These are phyloP conservation scores for Bromus sterilis DNA, from an alignment of 176 grass and related monocot species.

Conservation along the genomic window DNA sequence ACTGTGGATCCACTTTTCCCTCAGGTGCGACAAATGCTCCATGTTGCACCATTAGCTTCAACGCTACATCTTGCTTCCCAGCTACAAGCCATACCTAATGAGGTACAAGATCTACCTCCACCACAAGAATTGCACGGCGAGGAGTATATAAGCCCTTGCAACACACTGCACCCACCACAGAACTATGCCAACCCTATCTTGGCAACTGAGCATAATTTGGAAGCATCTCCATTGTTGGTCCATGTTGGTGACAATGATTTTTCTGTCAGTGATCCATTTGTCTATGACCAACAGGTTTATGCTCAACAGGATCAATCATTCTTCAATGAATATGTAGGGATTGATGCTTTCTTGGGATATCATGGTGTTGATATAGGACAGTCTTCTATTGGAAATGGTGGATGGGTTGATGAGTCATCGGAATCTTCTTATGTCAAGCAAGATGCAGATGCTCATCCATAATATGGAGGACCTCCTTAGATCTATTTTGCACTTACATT, in stretches of 20 bases:
- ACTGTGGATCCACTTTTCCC: neutral
- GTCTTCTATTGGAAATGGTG: neutral
- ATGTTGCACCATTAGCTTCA: neutral
- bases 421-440: neutral
- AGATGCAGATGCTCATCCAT: neutral
- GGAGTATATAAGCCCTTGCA: neutral
- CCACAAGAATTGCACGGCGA: neutral
- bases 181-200: neutral
- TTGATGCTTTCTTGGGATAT: neutral
- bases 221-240: neutral
- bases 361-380: neutral
- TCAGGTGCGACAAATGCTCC: neutral
- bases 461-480: neutral
- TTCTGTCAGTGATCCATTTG: neutral
- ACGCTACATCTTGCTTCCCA: too few relatives aligned
- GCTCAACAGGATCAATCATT: neutral
- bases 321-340: neutral
- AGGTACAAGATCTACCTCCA: neutral
- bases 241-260: neutral
- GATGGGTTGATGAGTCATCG: too few relatives aligned
- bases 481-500: neutral
- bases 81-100: too few relatives aligned
- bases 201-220: neutral
- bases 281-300: neutral
- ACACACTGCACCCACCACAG: neutral